phyloP scores from a whole-genome alignment of 306 rosid species.

The Castanospermum australe region DNA sequence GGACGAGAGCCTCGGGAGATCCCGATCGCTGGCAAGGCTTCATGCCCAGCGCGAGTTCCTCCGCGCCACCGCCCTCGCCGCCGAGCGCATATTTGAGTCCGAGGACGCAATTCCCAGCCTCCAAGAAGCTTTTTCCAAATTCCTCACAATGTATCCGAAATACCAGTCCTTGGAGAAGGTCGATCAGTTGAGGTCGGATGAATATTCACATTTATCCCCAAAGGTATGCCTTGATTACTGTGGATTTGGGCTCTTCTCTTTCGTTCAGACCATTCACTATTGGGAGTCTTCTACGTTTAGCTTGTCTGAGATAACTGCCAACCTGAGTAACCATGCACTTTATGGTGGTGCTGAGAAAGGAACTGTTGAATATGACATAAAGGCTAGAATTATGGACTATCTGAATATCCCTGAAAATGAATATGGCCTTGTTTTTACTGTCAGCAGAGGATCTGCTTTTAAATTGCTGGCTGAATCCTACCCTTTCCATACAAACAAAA shows the following conservation, averaged over 20 bases:
- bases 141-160: conserved; percentile 92
- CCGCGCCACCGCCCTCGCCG: conserved; percentile 85
- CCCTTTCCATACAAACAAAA: conserved; percentile 90
- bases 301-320: conserved; percentile 93
- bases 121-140: conserved; percentile 66
- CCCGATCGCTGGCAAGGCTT: conserved; percentile 86
- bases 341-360: conserved; percentile 93
- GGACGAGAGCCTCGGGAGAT: conserved; percentile 69
- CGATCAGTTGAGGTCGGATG: conserved; percentile 86
- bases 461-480: conserved; percentile 83
- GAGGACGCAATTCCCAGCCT: conserved; percentile 68
- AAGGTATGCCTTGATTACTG: conserved; percentile 99
- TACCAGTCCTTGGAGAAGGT: conserved; percentile 78
- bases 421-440: conserved; percentile 94
- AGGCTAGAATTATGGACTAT: conserved; percentile 86
- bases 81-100: conserved; percentile 71
- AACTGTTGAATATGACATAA: conserved; percentile 84
- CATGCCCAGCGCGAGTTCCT: conserved; percentile 90
- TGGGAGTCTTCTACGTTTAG: conserved; percentile 98
- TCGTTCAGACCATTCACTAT: conserved; percentile 83
- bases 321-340: conserved; percentile 88
- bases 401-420: conserved; percentile 94
- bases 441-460: conserved; percentile 93
- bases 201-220: conserved; percentile 73
- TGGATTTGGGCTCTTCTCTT: conserved; percentile 93